A percentile compares a stretch with the other conserved stretches of the same genome.
Conservation (phyloP, 306 rosid genomes). For the Astragalus membranaceus region DNA sequence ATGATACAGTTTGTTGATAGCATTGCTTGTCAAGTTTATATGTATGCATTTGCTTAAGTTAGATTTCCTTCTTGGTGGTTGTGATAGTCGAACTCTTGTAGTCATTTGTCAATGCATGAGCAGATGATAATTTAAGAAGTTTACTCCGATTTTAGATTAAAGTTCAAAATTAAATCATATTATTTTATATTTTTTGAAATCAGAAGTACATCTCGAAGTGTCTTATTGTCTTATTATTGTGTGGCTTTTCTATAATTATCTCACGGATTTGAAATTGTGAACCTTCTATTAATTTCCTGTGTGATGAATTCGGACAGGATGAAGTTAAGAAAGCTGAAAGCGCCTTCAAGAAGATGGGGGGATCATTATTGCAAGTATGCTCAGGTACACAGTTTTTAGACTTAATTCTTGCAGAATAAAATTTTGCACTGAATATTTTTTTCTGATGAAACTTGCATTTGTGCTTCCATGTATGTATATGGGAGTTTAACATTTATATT, state of each 20-base stretch:
- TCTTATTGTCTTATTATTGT: background rate
- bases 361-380: conserved; percentile 54
- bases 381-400: conserved; percentile 48
- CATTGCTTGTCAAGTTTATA: no score
- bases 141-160: background rate
- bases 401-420: background rate
- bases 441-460: background rate
- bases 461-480: background rate
- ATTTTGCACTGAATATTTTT: background rate
- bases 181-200: background rate
- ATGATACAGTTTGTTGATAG: no score
- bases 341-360: conserved; percentile 79
- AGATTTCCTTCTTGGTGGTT: background rate
- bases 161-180: background rate
- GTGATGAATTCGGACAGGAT: conserved; percentile 36
- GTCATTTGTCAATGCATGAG: background rate
- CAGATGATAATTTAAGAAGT: background rate
- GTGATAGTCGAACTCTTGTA: background rate
- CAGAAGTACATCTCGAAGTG: background rate
- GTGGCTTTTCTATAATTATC: background rate
- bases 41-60: background rate
- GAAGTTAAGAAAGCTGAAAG: conserved; percentile 77
- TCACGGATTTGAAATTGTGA: background rate
- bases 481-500: background rate
- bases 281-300: background rate